These are phyloP conservation scores for Protomyces inundatus DNA, from an alignment of 1,139 yeast genomes.

Conservation along the genomic window DNA sequence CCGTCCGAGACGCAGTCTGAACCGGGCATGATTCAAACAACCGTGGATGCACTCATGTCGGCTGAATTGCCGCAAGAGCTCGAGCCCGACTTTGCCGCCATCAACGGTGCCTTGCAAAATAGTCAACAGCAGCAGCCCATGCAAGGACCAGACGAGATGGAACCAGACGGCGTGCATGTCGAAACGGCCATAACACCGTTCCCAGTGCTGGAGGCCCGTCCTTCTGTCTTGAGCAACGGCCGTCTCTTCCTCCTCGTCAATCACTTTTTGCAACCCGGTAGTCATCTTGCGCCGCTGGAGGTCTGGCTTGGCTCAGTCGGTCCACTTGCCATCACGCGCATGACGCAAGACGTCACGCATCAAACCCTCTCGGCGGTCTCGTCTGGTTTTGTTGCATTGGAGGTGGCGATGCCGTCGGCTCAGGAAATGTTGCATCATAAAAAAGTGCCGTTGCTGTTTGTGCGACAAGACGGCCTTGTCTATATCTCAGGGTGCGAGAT, in stretches of 20 bases:
- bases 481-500: conserved; percentile 7
- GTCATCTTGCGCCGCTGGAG: not conserved
- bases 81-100: not conserved
- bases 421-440: not conserved
- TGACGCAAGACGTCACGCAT: not conserved
- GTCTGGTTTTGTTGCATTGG: conserved; percentile 6
- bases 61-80: not conserved
- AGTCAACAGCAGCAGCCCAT: not conserved
- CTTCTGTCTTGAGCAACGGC: conserved; percentile 6
- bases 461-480: conserved; percentile 16
- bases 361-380: not conserved
- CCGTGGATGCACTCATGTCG: too few relatives aligned
- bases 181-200: conserved; percentile 13
- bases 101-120: not conserved
- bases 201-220: conserved; percentile 18
- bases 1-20: too few relatives aligned
- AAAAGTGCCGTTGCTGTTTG: conserved; percentile 19
- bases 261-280: conserved; percentile 8
- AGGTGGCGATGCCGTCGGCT: conserved; percentile 13
- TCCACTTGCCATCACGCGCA: conserved; percentile 13
- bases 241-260: conserved; percentile 11
- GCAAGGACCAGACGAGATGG: not conserved
- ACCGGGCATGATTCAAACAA: too few relatives aligned
- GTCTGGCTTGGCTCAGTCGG: conserved; percentile 23
- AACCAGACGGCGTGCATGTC: not conserved